Base-by-base conservation (phyloP, 225 moss, liverwort and hornwort species). In the Pseudisothecium myosuroides region DNA sequence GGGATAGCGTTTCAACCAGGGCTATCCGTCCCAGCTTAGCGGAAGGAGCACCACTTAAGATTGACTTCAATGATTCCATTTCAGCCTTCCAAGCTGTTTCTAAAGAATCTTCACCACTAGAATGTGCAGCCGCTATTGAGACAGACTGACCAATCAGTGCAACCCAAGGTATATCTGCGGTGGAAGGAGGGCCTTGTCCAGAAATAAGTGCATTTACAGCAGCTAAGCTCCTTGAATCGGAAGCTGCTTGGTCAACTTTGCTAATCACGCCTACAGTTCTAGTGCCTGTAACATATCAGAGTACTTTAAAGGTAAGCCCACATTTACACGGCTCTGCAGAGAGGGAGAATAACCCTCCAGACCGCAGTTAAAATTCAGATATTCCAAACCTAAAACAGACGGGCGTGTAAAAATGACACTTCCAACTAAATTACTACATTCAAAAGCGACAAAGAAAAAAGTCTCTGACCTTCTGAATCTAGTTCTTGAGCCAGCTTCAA, bases 121-220 rank as follows among this genome's bases (percentile, higher is more conserved):
- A 92, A 92, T 99, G 98, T 14, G 98, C 98, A 87, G 98, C 96
- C 88, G 97, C 96, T 92, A 99, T 99, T 81, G 98, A 96, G 62
- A 99, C 98, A 61, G 98, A 99, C 89, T 99, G 98, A 73, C 98
- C 98, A 83, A 99, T 99, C 76, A 99, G 83, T 87, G 97, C 98
- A 87, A 99, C 98, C 98, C 98, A 99, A 62, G 98, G 96, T 87
- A 97, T 94, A 47, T 99, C 98, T 84, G 94, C 91, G 45, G 97
- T 97, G 58, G 95, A 90, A 77, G 95, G 92, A 79, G 98, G 98
- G 22, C 98, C 98, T 90, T 97, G 97, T 87, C 97, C 98, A 89
- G 95, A 95, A 90, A 99, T 96, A 85, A 99, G 97, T 83, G 97
- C 98, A 95, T 99, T 97, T n/a, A 99, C 98, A 85, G 98, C 98